These are phyloP conservation scores for Plasmodium blacklocki DNA, from an alignment of 169 alveolate species.

Conservation along the genomic window DNA sequence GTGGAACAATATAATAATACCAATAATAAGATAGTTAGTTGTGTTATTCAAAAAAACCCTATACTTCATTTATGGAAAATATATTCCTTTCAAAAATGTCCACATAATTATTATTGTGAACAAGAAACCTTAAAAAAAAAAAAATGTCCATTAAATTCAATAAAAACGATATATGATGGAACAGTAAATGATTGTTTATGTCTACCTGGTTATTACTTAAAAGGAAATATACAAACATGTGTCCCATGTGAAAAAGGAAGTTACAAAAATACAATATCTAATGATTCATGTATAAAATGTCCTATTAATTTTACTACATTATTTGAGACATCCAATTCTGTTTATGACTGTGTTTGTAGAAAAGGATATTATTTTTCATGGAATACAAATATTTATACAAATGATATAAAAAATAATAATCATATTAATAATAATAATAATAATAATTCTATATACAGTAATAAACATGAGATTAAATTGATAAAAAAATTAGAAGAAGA, in stretches of 20 bases:
- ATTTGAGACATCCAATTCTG: conserved; percentile 75
- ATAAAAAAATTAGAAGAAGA: conserved; percentile 1
- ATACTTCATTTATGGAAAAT: conserved; percentile 42
- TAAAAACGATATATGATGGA: conserved; percentile 79
- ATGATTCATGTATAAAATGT: conserved; percentile 78
- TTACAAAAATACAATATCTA: conserved; percentile 80
- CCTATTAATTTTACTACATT: conserved; percentile 82
- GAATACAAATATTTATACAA: conserved; percentile 6
- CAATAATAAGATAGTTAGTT: conserved; percentile 10
- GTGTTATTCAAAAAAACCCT: conserved; percentile 32
- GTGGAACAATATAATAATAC: conserved; percentile 21
- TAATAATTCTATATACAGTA: background rate
- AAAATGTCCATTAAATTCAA: conserved; percentile 83
- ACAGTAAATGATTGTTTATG: conserved; percentile 79
- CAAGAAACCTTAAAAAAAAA: conserved; percentile 30
- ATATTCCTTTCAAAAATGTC: conserved; percentile 75
- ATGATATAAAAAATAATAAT: conserved; percentile 4
- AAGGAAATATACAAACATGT: conserved; percentile 57
- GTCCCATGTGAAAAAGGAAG: conserved; percentile 81
- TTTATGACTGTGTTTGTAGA: conserved; percentile 85
- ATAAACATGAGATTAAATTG: too few species aligned
- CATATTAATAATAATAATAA: background rate
- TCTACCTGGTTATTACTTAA: conserved; percentile 81
- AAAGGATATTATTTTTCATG: conserved; percentile 81
- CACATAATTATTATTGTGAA: conserved; percentile 79